Base-by-base conservation (phyloP, 2,329 filamentous ascomycete species). In the Alternaria burnsii region DNA sequence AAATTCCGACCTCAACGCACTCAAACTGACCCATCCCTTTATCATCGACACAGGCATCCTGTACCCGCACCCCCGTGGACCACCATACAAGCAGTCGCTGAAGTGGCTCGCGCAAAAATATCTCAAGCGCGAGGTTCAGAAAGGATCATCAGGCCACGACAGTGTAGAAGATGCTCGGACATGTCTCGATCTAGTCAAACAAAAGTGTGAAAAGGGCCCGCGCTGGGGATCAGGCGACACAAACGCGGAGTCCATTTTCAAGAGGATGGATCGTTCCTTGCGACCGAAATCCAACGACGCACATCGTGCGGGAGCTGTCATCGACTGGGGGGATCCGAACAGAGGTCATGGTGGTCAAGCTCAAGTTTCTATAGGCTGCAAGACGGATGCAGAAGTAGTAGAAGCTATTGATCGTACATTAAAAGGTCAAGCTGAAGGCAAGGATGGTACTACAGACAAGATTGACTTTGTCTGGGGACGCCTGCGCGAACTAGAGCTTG, bases 191-290 rank as follows among this genome's bases (percentile, higher is more conserved):
- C 89, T 99, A 2, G 88, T 98, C 48, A 97, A 95, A 79, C 90
- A 94, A 74, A 99, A 99, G 78, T 97, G 94, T 77, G 94, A 98
- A 77, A 95, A 92, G 79, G 95, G 95, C 41, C 91, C 91, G 66
- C 80, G 84, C 24, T 99, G 94, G 92, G 95, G 93, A 36, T 90
- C 90, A 0, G 88, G 88, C 51, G 93, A 97, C 43, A 85, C 88
- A 2, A 89, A 89, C 46, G 89, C 89, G 41, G 95, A 99, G 80
- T 94, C 93, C 68, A 88, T 99, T 51, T 99, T 98, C 83, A 91
- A 90, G 68, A 88, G 94, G 10, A 84, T 99, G 4, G 86, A 72
- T 47, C 77, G 82, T 20, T 64, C 85, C 4, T 85, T 89, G 44
- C 83, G 88, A 16, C 76, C 80, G 24, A 82, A 82, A 62, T 71